Percentiles rank a stretch among this genome's conserved stretches.
phyloP scores from a whole-genome alignment of 352 stramenopile genomes.

The Phytopythium cucurbitacearum region DNA sequence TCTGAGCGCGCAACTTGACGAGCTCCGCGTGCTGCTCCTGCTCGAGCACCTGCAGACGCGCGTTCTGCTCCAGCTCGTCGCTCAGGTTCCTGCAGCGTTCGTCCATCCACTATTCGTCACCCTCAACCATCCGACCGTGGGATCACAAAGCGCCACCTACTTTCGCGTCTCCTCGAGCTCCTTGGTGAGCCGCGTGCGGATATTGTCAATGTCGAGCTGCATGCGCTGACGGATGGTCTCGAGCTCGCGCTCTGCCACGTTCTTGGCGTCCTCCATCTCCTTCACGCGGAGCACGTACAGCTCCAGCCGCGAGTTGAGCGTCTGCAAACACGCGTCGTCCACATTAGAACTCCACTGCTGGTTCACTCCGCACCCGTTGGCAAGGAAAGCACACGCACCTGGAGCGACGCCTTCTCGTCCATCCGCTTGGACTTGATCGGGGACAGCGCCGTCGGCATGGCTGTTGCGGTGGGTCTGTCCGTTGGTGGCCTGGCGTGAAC shows the following conservation, averaged over 20 bases:
- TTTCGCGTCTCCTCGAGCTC: constrained; percentile 81
- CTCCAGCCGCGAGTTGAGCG: constrained; percentile 78
- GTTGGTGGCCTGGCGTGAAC: not conserved
- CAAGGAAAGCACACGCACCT: constrained; percentile 31
- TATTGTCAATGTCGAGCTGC: constrained; percentile 68
- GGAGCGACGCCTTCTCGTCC: constrained; percentile 78
- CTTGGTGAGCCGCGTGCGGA: constrained; percentile 48
- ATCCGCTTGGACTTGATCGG: constrained; percentile 84
- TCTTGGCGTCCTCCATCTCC: constrained; percentile 75
- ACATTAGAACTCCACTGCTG: constrained; percentile 5
- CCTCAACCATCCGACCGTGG: not conserved
- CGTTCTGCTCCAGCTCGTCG: constrained; percentile 69
- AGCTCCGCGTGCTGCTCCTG: constrained; percentile 79
- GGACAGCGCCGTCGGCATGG: constrained; percentile 58
- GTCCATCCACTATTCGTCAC: constrained; percentile 1
- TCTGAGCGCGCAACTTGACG: constrained; percentile 64
- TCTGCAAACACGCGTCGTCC: constrained; percentile 16
- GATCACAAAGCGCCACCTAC: constrained; percentile 12
- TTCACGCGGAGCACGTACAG: constrained; percentile 83
- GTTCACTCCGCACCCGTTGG: not conserved
- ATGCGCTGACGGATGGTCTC: constrained; percentile 79
- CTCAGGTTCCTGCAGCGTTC: constrained; percentile 49
- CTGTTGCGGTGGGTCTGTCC: not conserved
- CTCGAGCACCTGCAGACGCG: constrained; percentile 66
- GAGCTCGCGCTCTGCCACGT: constrained; percentile 66